phyloP scores from a whole-genome alignment of 495 filamentous ascomycete genomes.

The Lepraria neglecta region DNA sequence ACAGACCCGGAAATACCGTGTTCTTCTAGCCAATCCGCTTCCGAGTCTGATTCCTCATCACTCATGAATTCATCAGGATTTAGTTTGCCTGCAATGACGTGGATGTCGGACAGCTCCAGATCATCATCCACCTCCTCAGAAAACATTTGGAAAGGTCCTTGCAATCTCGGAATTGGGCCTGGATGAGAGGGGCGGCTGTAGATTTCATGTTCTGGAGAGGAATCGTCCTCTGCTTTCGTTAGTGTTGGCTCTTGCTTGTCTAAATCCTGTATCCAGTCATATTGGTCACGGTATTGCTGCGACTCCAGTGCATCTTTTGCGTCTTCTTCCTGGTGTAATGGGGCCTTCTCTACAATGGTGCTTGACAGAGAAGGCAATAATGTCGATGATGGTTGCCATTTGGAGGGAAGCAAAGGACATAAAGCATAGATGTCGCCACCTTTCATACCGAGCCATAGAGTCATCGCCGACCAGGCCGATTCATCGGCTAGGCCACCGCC shows the following conservation, averaged over 20 bases:
- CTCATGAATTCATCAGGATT: slow-evolving; percentile 47
- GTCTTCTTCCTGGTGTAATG: slow-evolving; percentile 53
- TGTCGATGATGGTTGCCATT: slow-evolving; percentile 71
- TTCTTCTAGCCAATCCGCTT: slow-evolving; percentile 47
- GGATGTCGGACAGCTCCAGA: slow-evolving; percentile 59
- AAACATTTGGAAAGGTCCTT: slow-evolving; percentile 76
- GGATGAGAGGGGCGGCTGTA: slow-evolving; percentile 65
- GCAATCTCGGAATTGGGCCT: slow-evolving; percentile 67
- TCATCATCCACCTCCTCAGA: slow-evolving; percentile 48
- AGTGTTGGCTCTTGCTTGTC: slow-evolving; percentile 65
- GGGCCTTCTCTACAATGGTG: slow-evolving; percentile 60
- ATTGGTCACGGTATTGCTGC: slow-evolving; percentile 61
- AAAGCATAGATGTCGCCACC: slow-evolving; percentile 84
- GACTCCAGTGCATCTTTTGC: slow-evolving; percentile 49
- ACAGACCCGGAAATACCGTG: slow-evolving; percentile 65
- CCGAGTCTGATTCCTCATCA: slow-evolving; percentile 45
- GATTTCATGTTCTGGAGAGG: slow-evolving; percentile 54
- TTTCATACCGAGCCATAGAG: slow-evolving; percentile 83
- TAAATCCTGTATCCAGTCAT: slow-evolving; percentile 75
- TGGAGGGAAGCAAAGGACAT: slow-evolving; percentile 77
- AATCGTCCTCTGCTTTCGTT: slow-evolving; percentile 32
- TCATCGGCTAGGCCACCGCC: slow-evolving; percentile 56
- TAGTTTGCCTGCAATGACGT: slow-evolving; percentile 49
- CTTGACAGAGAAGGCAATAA: slow-evolving; percentile 71
- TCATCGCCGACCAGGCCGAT: slow-evolving; percentile 84